Conservation (phyloP, 2,329 filamentous ascomycete genomes). For the Coniochaeta pulveracea region DNA sequence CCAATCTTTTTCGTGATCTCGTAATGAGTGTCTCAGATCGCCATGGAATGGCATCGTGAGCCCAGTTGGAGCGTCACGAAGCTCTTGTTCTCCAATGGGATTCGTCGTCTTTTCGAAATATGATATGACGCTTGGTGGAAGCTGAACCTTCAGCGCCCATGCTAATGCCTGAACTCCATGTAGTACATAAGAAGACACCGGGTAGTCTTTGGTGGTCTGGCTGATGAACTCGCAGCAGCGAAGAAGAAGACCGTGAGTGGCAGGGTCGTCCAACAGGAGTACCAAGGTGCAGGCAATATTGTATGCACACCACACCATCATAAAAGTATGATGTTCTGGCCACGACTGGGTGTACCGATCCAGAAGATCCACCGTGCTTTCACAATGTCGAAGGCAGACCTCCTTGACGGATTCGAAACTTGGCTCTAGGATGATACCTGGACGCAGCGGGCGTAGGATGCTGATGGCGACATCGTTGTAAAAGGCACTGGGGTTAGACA, state of each 20-base stretch:
- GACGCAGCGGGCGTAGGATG: slow-evolving; percentile 1
- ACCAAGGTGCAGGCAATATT: not conserved
- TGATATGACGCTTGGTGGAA: not conserved
- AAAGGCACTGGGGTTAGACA: not conserved
- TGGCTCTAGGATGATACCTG: not conserved
- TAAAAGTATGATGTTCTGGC: slow-evolving; percentile 1
- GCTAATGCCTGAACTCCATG: slow-evolving; percentile 2
- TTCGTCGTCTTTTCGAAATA: not conserved
- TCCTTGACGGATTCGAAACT: not conserved
- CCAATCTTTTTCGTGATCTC: not conserved
- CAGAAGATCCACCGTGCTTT: not conserved
- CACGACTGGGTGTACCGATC: not conserved
- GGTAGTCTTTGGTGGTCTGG: not conserved
- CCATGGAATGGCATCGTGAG: slow-evolving; percentile 2
- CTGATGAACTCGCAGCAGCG: not conserved
- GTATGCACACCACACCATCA: slow-evolving; percentile 1
- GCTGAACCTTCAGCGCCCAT: slow-evolving; percentile 2
- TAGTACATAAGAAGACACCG: not conserved
- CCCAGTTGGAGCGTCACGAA: not conserved
- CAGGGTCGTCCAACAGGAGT: not conserved
- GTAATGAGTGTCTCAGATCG: not conserved
- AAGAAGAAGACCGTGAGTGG: not conserved
- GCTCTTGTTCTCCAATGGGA: not conserved
- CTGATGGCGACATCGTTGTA: not conserved
- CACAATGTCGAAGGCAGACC: not conserved